Percentiles rank a stretch among this genome's conserved stretches.
Conservation (phyloP, 345 rosid species). For the Salix caprea region DNA sequence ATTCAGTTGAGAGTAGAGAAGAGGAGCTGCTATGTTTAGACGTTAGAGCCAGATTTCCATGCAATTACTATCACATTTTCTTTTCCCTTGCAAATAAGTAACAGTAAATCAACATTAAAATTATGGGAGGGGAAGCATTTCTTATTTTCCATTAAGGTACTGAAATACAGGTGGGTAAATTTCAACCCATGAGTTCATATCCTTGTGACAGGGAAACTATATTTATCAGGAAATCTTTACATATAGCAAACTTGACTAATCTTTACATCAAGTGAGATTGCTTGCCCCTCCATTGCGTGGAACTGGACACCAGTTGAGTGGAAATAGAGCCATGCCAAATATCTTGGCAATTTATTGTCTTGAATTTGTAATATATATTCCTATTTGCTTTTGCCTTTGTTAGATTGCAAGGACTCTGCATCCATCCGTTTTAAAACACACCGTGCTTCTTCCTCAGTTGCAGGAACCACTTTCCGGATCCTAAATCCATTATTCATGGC, state of each 20-base stretch:
- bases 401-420: slow-evolving; percentile 40
- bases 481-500: slow-evolving; percentile 41
- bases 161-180: too few species aligned
- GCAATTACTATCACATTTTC: neutral
- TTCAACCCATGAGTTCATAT: neutral
- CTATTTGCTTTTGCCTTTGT: neutral
- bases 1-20: neutral
- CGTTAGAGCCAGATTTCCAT: neutral
- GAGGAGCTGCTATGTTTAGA: neutral
- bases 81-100: neutral
- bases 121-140: neutral
- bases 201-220: neutral
- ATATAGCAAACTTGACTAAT: neutral
- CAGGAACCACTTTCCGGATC: slow-evolving; percentile 74
- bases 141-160: neutral
- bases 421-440: slow-evolving; percentile 67
- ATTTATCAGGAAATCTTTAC: neutral
- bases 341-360: neutral
- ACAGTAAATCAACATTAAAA: neutral
- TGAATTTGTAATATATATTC: neutral
- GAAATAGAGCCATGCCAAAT: neutral
- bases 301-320: neutral
- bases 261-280: neutral
- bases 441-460: slow-evolving; percentile 83
- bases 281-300: neutral